Evolutionary conservation across 1,139 yeast genomes (phyloP).

Genomic region (Candida dubliniensis): DNA sequence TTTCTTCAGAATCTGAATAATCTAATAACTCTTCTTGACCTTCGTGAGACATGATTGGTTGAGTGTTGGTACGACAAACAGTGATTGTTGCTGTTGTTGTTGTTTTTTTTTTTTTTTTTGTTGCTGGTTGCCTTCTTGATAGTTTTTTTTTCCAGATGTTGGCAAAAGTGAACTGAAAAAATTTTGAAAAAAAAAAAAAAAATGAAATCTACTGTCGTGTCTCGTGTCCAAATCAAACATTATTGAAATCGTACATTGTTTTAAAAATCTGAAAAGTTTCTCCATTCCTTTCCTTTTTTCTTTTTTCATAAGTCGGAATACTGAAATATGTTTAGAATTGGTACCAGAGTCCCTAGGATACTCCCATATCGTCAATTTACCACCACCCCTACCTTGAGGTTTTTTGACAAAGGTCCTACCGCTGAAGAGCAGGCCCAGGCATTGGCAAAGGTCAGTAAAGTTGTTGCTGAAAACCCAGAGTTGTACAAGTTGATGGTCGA

Average conservation of each 20-base stretch:
- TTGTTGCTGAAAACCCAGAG: conserved; percentile 29
- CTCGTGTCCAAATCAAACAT: background rate
- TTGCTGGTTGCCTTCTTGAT: conserved; percentile 4
- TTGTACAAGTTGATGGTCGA: conserved; percentile 28
- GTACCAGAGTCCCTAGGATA: background rate
- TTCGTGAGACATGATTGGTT: conserved; percentile 68
- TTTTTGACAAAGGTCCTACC: conserved; percentile 9
- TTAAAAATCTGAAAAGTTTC: background rate
- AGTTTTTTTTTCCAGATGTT: background rate
- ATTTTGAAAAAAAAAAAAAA: background rate
- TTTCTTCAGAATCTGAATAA: conserved; percentile 97
- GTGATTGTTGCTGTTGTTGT: background rate
- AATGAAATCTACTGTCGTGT: conserved; percentile 1
- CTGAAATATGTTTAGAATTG: conserved; percentile 3
- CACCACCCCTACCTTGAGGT: conserved; percentile 4
- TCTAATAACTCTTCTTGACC: conserved; percentile 99
- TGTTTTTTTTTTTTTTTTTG: conserved; percentile 1
- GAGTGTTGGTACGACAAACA: background rate
- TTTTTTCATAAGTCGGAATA: background rate
- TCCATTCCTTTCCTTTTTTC: background rate
- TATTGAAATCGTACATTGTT: no score
- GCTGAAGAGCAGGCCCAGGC: conserved; percentile 16
- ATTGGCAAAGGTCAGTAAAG: conserved; percentile 20
- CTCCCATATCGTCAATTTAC: conserved; percentile 2
- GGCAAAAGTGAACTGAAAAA: background rate